These are phyloP conservation scores for Aspergillus sp. DNA, from an alignment of 2,329 filamentous ascomycete genomes.

Conservation along the genomic window DNA sequence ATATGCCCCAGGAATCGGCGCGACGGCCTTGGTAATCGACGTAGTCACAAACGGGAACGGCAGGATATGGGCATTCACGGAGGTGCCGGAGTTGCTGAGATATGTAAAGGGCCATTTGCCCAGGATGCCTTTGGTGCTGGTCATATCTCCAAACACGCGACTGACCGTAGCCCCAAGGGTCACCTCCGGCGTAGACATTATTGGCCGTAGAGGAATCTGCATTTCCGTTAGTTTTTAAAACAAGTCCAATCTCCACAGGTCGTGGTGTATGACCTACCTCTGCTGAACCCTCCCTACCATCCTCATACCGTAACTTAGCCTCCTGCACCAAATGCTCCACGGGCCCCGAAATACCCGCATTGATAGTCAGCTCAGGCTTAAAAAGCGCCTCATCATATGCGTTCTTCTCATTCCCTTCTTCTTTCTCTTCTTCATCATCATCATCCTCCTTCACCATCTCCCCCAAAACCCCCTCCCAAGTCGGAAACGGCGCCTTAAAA, in stretches of 20 bases:
- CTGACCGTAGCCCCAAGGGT: slow-evolving; percentile 26
- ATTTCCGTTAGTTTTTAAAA: slow-evolving; percentile 5
- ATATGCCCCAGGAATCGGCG: slow-evolving; percentile 24
- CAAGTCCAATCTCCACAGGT: no score
- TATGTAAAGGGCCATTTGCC: slow-evolving; percentile 24
- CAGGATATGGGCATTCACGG: slow-evolving; percentile 23
- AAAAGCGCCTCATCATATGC: slow-evolving; percentile 8
- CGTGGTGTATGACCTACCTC: slow-evolving; percentile 15
- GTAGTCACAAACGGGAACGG: slow-evolving; percentile 25
- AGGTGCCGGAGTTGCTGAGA: slow-evolving; percentile 24
- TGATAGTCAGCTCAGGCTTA: slow-evolving; percentile 22
- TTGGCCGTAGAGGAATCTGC: slow-evolving; percentile 25
- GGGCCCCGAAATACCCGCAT: slow-evolving; percentile 26
- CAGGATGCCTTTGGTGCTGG: slow-evolving; percentile 21
- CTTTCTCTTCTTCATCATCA: slow-evolving; percentile 11
- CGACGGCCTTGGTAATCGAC: slow-evolving; percentile 23
- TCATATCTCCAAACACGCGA: slow-evolving; percentile 22
- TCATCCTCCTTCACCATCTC: slow-evolving; percentile 13
- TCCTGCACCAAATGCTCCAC: slow-evolving; percentile 18
- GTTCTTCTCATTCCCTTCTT: slow-evolving; percentile 6
- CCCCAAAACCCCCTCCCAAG: slow-evolving; percentile 15
- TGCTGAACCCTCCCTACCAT: slow-evolving; percentile 19
- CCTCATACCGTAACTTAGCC: slow-evolving; percentile 17
- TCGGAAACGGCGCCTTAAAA: slow-evolving; percentile 30
- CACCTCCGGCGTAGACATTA: slow-evolving; percentile 22